phyloP scores from a whole-genome alignment of 768 basidiomycete genomes.

The Trametes meyenii region DNA sequence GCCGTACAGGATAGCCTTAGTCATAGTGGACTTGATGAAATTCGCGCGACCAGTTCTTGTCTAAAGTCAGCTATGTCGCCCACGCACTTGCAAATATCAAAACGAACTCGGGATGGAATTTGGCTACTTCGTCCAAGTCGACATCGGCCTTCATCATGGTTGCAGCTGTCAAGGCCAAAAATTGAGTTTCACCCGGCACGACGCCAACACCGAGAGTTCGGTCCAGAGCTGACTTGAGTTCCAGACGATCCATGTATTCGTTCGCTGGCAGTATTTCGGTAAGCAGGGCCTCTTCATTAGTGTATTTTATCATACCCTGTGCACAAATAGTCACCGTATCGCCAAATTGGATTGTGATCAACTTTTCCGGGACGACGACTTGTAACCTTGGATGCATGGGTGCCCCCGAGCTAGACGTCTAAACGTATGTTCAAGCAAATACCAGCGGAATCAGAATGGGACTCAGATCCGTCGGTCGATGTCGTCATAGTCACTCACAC shows the following conservation, averaged over 20 bases:
- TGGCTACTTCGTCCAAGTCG: constrained; percentile 60
- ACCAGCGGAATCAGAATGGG: too few species aligned
- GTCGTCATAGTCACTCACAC: constrained; percentile 48
- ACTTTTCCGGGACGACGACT: constrained; percentile 57
- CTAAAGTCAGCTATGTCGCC: not conserved
- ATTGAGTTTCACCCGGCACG: constrained; percentile 47
- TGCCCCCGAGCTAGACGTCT: constrained; percentile 70
- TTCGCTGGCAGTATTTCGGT: constrained; percentile 48
- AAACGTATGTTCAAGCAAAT: not conserved
- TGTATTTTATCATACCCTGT: constrained; percentile 45
- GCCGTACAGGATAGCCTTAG: constrained; percentile 81
- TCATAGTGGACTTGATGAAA: constrained; percentile 79
- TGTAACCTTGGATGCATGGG: constrained; percentile 74
- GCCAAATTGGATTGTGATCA: constrained; percentile 70
- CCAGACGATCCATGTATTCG: constrained; percentile 70
- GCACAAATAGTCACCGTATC: constrained; percentile 76
- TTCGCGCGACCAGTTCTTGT: constrained; percentile 64
- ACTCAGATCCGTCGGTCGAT: too few species aligned
- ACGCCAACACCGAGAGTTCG: constrained; percentile 73
- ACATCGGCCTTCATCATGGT: constrained; percentile 69
- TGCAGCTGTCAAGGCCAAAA: constrained; percentile 66
- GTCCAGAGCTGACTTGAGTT: constrained; percentile 67
- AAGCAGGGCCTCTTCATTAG: not conserved
- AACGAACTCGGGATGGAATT: constrained; percentile 66
- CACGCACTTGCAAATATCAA: not conserved